These are phyloP conservation scores for Ambrosia hybrid DNA, from an alignment of 140 eudicot genomes.

Conservation along the genomic window DNA sequence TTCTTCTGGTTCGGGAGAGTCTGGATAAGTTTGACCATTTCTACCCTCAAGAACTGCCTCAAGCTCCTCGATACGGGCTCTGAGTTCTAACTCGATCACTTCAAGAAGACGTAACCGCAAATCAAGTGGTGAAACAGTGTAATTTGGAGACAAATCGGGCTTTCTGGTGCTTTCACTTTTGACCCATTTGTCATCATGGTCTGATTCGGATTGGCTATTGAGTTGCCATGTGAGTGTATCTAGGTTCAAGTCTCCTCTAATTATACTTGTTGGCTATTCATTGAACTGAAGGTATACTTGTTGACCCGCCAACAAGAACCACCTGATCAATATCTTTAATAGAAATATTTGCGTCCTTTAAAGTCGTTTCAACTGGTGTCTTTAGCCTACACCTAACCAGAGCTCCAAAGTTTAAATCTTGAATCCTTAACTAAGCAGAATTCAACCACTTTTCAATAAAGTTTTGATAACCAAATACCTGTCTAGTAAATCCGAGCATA, in stretches of 20 bases:
- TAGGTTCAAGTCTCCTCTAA: conserved; percentile 44
- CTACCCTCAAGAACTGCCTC: conserved; percentile 45
- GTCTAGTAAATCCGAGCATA: conserved; percentile 68
- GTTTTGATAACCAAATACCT: conserved; percentile 32
- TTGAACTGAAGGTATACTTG: conserved; percentile 67
- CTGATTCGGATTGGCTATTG: conserved; percentile 41
- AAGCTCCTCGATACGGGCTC: conserved; percentile 58
- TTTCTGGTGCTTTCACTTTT: conserved; percentile 30
- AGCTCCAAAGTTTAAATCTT: conserved; percentile 19
- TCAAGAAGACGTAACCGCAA: conserved; percentile 61
- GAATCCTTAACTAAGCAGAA: conserved; percentile 3
- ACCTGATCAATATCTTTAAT: conserved; percentile 70
- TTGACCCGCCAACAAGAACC: conserved; percentile 74
- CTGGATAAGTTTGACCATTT: conserved; percentile 26
- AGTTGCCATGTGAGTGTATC: conserved; percentile 27
- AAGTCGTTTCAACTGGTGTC: conserved; percentile 56
- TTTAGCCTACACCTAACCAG: conserved; percentile 44
- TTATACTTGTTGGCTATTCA: conserved; percentile 33
- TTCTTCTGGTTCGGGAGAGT: conserved; percentile 33
- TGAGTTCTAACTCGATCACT: conserved; percentile 63
- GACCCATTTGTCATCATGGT: conserved; percentile 23
- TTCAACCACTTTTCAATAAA: background rate
- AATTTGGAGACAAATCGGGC: conserved; percentile 39
- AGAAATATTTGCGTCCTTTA: conserved; percentile 68
- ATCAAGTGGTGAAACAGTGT: conserved; percentile 62